Evolutionary conservation across 805 yeast species (phyloP).

Genomic region (Ogataea allantospora): DNA sequence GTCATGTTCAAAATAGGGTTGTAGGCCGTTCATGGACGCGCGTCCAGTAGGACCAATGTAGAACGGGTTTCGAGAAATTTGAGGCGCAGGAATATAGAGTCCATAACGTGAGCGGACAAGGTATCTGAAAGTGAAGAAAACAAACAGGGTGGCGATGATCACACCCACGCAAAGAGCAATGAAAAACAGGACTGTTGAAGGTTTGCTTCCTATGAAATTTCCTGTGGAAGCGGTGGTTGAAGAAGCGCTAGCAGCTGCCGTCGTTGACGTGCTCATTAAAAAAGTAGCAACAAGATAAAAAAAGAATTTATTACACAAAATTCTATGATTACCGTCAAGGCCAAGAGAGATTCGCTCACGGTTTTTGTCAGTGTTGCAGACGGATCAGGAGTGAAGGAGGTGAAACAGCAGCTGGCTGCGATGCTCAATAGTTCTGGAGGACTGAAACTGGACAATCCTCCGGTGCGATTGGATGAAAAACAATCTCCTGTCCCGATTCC

Average conservation of each 20-base stretch:
- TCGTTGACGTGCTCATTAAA: constrained; percentile 9
- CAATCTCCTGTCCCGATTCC: constrained; percentile 43
- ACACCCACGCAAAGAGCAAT: constrained; percentile 63
- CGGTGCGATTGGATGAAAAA: constrained; percentile 31
- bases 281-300: constrained; percentile 1
- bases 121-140: constrained; percentile 61
- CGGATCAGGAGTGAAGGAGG: constrained; percentile 24
- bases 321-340: constrained; percentile 28
- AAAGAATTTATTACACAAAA: neutral
- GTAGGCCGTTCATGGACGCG: constrained; percentile 27
- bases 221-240: constrained; percentile 6
- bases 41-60: constrained; percentile 26
- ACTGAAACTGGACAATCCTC: constrained; percentile 27
- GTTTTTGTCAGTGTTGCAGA: constrained; percentile 30
- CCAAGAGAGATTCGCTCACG: constrained; percentile 37
- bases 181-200: constrained; percentile 63
- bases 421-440: constrained; percentile 53
- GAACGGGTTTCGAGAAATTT: constrained; percentile 24
- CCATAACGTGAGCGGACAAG: constrained; percentile 58
- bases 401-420: constrained; percentile 33
- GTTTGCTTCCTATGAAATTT: constrained; percentile 41
- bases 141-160: constrained; percentile 51
- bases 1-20: constrained; percentile 26
- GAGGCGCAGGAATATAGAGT: constrained; percentile 41
- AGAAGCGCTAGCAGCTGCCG: constrained; percentile 4